Conservation (phyloP, 768 basidiomycete genomes). For the Panus rudis region DNA sequence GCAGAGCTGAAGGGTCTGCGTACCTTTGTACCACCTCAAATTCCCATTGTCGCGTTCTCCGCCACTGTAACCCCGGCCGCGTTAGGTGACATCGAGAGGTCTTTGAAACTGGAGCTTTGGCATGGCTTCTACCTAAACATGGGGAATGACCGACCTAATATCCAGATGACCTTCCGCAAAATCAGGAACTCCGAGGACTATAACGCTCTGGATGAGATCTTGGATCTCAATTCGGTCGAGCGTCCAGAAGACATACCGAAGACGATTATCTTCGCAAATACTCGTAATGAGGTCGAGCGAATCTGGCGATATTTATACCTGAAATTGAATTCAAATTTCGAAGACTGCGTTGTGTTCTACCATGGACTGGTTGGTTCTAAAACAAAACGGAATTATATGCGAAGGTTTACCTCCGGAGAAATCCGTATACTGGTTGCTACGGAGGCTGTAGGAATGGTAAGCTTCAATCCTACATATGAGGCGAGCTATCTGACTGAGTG, state of each 20-base stretch:
- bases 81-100: constrained; percentile 6
- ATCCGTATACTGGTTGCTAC: constrained; percentile 5
- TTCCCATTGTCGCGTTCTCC: constrained; percentile 27
- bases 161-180: neutral
- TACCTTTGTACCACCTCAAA: constrained; percentile 21
- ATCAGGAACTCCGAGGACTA: neutral
- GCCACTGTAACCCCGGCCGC: constrained; percentile 27
- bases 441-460: constrained; percentile 7
- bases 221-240: neutral
- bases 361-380: neutral
- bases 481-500: no score
- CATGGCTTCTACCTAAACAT: neutral
- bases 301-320: no score
- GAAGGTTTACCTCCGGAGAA: neutral
- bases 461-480: neutral
- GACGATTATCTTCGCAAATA: neutral
- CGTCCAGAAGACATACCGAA: neutral
- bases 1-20: constrained; percentile 22
- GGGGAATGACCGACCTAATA: constrained; percentile 5
- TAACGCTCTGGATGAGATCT: neutral
- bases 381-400: neutral
- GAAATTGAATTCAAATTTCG: neutral
- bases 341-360: neutral
- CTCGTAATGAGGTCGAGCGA: no score
- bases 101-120: neutral